These are phyloP conservation scores for Kwoniella shandongensis DNA, from an alignment of 768 basidiomycete genomes.

Conservation along the genomic window DNA sequence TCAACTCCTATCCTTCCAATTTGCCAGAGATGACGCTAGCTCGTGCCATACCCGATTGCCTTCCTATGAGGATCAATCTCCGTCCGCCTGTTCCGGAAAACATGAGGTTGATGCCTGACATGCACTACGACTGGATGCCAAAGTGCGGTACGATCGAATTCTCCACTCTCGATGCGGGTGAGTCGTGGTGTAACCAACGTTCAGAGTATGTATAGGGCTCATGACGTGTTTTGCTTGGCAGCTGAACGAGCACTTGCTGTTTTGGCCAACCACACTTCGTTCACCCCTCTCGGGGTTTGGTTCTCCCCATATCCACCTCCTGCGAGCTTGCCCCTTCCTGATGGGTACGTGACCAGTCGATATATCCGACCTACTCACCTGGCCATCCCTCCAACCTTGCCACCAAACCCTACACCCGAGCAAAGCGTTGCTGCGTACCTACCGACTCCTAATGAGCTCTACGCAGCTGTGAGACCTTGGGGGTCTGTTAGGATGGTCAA, in stretches of 20 bases:
- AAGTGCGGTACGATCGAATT: conserved; percentile 34
- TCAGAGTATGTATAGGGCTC: too few relatives aligned
- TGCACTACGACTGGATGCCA: conserved; percentile 43
- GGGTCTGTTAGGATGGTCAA: conserved; percentile 31
- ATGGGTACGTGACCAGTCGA: conserved; percentile 16
- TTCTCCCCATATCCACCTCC: conserved; percentile 35
- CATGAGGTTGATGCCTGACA: conserved; percentile 29
- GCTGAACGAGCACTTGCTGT: conserved; percentile 39
- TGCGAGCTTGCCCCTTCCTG: conserved; percentile 22
- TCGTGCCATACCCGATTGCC: conserved; percentile 29
- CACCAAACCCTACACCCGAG: conserved; percentile 10
- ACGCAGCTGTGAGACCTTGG: conserved; percentile 40
- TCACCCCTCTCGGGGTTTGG: conserved; percentile 21
- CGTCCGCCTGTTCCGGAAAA: conserved; percentile 13
- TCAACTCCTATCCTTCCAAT: conserved; percentile 28
- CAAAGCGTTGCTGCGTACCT: conserved; percentile 12
- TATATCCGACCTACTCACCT: conserved; percentile 33
- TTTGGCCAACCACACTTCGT: conserved; percentile 25
- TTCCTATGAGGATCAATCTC: conserved; percentile 35
- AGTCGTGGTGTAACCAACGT: too few relatives aligned
- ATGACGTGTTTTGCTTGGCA: conserved; percentile 1
- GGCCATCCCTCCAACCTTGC: background rate
- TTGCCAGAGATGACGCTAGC: conserved; percentile 28
- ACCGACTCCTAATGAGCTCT: conserved; percentile 34
- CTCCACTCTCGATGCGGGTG: conserved; percentile 18